These are phyloP conservation scores for Auxenochlorella pyrenoidosa DNA, from an alignment of 139 green algal species.

Conservation along the genomic window DNA sequence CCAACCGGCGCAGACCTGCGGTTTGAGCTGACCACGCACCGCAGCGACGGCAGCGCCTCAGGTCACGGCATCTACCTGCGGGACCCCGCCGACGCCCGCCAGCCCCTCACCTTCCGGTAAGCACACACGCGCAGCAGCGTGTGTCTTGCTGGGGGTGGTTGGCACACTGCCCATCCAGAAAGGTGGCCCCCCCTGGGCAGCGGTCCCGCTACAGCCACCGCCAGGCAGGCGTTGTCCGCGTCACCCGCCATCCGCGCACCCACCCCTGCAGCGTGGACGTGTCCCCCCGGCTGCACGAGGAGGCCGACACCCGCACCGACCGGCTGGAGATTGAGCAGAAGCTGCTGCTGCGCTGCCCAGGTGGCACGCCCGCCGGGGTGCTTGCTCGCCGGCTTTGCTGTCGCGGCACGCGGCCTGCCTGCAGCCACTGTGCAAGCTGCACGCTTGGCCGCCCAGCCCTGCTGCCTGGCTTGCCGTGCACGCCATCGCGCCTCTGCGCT, in stretches of 20 bases:
- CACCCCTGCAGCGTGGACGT: conserved; percentile 59
- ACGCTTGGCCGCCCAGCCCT: not conserved
- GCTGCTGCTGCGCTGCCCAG: conserved; percentile 55
- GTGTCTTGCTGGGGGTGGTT: too few relatives aligned
- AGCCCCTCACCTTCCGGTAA: conserved; percentile 53
- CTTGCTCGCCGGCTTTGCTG: not conserved
- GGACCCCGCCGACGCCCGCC: conserved; percentile 68
- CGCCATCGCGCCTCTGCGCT: too few relatives aligned
- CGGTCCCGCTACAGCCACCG: too few relatives aligned
- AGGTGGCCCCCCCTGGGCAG: too few relatives aligned
- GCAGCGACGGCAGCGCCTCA: conserved; percentile 48
- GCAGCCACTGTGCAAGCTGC: not conserved
- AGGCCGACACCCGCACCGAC: conserved; percentile 48
- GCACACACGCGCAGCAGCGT: too few relatives aligned
- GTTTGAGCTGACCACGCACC: conserved; percentile 60
- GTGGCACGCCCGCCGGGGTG: not conserved
- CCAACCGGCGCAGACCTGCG: conserved; percentile 46
- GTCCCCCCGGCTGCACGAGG: conserved; percentile 76
- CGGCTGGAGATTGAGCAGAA: conserved; percentile 63
- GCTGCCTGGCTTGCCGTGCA: not conserved
- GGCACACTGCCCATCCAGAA: too few relatives aligned
- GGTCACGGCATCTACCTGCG: conserved; percentile 83
- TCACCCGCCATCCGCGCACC: not conserved
- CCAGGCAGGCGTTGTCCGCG: too few relatives aligned
- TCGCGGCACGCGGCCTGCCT: not conserved